Percentiles rank a stretch among this genome's conserved stretches.
These are phyloP conservation scores for Moricandia arvensis DNA, from an alignment of 345 rosid genomes.

Conservation along the genomic window DNA sequence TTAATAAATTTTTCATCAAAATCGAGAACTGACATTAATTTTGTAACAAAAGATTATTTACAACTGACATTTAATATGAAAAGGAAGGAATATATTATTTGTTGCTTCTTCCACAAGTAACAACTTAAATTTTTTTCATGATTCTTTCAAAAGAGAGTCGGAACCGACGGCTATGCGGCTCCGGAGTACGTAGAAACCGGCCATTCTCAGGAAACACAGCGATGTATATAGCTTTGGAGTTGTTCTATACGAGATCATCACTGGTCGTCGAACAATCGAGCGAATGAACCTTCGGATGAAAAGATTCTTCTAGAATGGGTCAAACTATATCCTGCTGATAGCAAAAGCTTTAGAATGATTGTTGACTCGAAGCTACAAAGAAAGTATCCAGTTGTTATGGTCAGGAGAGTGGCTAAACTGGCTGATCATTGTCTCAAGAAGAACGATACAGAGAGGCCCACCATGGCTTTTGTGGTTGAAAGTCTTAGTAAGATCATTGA, in stretches of 20 bases:
- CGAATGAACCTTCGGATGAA: constrained; percentile 58
- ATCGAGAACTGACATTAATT: too few relatives aligned
- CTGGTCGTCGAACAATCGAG: constrained; percentile 78
- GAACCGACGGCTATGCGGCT: constrained; percentile 93
- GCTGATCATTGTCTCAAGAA: constrained; percentile 80
- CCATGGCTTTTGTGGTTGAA: constrained; percentile 59
- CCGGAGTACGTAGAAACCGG: constrained; percentile 92
- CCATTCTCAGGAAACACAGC: constrained; percentile 61
- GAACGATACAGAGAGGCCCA: constrained; percentile 67
- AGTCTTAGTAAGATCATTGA: constrained; percentile 55
- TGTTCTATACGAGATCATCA: constrained; percentile 88
- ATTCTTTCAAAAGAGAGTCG: constrained; percentile 59
- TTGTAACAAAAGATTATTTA: too few relatives aligned
- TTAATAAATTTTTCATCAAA: too few relatives aligned
- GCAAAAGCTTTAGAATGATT: constrained; percentile 69
- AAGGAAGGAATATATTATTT: not conserved
- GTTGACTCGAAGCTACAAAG: constrained; percentile 71
- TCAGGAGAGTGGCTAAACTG: constrained; percentile 55
- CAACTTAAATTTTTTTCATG: not conserved
- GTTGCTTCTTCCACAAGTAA: constrained; percentile 21
- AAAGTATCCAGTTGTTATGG: constrained; percentile 46
- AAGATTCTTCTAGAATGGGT: constrained; percentile 92
- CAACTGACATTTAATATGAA: too few relatives aligned
- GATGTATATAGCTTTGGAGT: constrained; percentile 91
- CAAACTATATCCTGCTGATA: constrained; percentile 62